Percentiles rank a stretch among this genome's conserved stretches.
These are phyloP conservation scores for Colletotrichum falcatum DNA, from an alignment of 2,329 filamentous ascomycete genomes.

Conservation along the genomic window DNA sequence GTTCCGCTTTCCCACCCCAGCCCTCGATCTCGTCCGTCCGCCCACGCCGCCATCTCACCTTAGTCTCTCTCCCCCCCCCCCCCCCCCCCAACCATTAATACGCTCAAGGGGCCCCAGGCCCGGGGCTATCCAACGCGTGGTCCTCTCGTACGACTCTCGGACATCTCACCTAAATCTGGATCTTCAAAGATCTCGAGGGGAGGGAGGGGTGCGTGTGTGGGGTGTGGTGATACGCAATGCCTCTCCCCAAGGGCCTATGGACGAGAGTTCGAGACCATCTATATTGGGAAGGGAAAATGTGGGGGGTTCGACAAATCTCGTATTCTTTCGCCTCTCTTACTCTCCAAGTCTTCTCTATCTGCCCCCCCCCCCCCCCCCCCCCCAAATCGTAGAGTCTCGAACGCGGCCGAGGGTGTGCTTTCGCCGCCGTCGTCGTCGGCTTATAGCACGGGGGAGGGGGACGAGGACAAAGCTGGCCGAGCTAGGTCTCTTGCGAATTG, in stretches of 20 bases:
- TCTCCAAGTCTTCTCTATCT: neutral
- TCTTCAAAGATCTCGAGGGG: neutral
- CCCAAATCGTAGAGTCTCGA: neutral
- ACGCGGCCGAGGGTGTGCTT: neutral
- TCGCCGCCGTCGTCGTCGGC: neutral
- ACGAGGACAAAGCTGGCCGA: conserved; percentile 7
- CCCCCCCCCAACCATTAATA: neutral
- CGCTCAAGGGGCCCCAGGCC: neutral
- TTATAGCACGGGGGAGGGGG: too few species aligned
- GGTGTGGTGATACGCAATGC: neutral
- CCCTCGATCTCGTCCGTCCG: conserved; percentile 1
- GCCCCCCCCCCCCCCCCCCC: too few species aligned
- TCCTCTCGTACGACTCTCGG: neutral
- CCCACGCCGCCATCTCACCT: neutral
- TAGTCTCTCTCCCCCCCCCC: neutral
- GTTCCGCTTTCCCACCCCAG: neutral
- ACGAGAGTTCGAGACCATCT: neutral
- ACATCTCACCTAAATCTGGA: neutral
- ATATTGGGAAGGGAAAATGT: neutral
- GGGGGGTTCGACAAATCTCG: neutral
- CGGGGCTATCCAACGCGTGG: neutral
- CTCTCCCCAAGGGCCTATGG: neutral
- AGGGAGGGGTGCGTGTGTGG: too few species aligned
- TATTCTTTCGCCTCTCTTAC: neutral
- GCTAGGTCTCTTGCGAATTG: conserved; percentile 1